A percentile compares a stretch with the other conserved stretches of the same genome.
phyloP scores from a whole-genome alignment of 2,329 filamentous ascomycete species.

The Diaporthe vexans region DNA sequence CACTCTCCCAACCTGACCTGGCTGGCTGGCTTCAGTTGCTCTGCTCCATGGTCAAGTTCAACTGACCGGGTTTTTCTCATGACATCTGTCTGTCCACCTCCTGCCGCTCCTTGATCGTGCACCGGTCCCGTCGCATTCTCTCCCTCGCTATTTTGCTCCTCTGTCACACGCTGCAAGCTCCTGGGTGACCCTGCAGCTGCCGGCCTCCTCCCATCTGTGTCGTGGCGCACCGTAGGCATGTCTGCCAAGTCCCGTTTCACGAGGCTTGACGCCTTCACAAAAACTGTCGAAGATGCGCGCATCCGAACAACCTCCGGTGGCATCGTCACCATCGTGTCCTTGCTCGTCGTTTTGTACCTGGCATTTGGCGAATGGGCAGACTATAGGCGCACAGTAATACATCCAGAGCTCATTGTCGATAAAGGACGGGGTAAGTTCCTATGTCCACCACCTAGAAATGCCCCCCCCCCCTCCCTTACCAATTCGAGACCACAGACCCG shows the following conservation, averaged over 20 bases:
- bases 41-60: conserved; percentile 28
- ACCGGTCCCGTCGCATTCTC: conserved; percentile 27
- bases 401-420: conserved; percentile 95
- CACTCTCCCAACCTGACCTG: not conserved
- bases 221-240: conserved; percentile 67
- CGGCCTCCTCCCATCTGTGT: not conserved
- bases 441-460: not conserved
- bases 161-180: conserved; percentile 11
- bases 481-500: conserved; percentile 41
- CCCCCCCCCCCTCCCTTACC: not conserved
- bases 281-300: conserved; percentile 98
- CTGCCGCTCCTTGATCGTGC: conserved; percentile 34
- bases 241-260: conserved; percentile 93
- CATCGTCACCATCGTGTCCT: conserved; percentile 91
- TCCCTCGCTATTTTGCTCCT: not conserved
- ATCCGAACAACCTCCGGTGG: conserved; percentile 96
- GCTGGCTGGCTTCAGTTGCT: conserved; percentile 22
- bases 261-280: conserved; percentile 97
- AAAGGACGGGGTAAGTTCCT: conserved; percentile 84
- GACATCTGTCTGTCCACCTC: conserved; percentile 15
- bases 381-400: conserved; percentile 86
- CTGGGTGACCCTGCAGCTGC: not conserved
- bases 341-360: conserved; percentile 89
- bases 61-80: conserved; percentile 15
- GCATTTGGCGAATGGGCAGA: conserved; percentile 97